A percentile compares a stretch with the other conserved stretches of the same genome.
phyloP scores from a whole-genome alignment of 2,329 filamentous ascomycete species.

The Tolypocladium nubicola region DNA sequence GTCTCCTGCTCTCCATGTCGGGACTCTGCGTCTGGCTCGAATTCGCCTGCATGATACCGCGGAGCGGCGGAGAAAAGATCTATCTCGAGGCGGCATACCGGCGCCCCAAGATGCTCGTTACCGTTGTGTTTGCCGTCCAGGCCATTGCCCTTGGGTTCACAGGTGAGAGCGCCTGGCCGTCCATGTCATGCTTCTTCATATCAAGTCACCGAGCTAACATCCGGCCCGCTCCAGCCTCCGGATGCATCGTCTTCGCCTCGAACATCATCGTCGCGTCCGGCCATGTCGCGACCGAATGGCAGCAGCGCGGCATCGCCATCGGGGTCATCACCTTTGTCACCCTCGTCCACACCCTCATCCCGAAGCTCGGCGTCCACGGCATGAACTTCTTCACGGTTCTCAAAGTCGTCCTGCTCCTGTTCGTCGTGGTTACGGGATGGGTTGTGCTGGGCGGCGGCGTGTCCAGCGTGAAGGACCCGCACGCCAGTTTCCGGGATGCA shows the following conservation, averaged over 20 bases:
- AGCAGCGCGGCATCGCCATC: constrained; percentile 44
- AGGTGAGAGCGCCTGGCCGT: neutral
- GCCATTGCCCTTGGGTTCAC: neutral
- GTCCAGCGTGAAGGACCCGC: constrained; percentile 31
- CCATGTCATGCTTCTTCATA: neutral
- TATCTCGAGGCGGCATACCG: neutral
- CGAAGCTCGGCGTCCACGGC: constrained; percentile 48
- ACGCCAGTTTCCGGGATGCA: constrained; percentile 43
- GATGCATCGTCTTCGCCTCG: constrained; percentile 37
- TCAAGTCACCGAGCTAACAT: neutral
- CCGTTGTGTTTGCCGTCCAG: neutral
- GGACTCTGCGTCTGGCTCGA: neutral
- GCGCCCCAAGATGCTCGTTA: neutral
- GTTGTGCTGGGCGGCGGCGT: constrained; percentile 40
- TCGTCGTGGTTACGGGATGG: constrained; percentile 52
- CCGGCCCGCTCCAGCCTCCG: neutral
- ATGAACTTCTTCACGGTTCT: constrained; percentile 49
- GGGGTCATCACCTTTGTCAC: constrained; percentile 44
- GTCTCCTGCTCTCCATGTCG: neutral
- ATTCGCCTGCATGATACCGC: neutral
- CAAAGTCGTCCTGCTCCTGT: constrained; percentile 48
- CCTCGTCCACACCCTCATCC: constrained; percentile 37
- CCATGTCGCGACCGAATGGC: constrained; percentile 38
- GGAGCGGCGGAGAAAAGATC: neutral
- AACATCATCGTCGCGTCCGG: constrained; percentile 42